A percentile compares a stretch with the other conserved stretches of the same genome.
These are phyloP conservation scores for Lactarius sanguifluus DNA, from an alignment of 768 basidiomycete genomes.

Conservation along the genomic window DNA sequence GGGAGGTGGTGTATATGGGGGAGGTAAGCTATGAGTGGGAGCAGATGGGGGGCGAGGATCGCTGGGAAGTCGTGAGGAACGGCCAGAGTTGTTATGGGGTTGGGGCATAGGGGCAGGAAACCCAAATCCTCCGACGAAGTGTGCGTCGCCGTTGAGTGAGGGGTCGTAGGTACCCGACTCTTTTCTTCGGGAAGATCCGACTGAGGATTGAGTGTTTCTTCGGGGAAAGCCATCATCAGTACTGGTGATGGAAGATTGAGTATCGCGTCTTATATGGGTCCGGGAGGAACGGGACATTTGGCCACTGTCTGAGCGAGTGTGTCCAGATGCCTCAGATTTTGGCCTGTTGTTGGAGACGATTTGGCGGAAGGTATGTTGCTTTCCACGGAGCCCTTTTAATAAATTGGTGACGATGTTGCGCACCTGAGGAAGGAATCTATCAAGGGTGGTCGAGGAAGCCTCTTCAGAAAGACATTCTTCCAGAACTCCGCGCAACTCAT, in stretches of 20 bases:
- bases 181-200: slow-evolving; percentile 30
- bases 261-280: slow-evolving; percentile 38
- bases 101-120: slow-evolving; percentile 26
- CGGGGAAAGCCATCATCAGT: slow-evolving; percentile 35
- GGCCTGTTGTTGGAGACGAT: slow-evolving; percentile 63
- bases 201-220: slow-evolving; percentile 12
- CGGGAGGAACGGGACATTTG: slow-evolving; percentile 53
- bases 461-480: slow-evolving; percentile 93
- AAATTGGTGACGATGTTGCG: slow-evolving; percentile 90
- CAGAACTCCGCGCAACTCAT: slow-evolving; percentile 83
- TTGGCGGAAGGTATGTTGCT: slow-evolving; percentile 85
- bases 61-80: slow-evolving; percentile 17
- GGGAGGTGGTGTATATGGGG: slow-evolving; percentile 20
- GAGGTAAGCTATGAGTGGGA: background rate
- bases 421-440: slow-evolving; percentile 86
- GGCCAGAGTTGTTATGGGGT: slow-evolving; percentile 8
- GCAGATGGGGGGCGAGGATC: slow-evolving; percentile 14
- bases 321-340: slow-evolving; percentile 44
- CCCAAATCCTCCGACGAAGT: slow-evolving; percentile 55
- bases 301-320: slow-evolving; percentile 50
- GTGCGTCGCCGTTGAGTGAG: slow-evolving; percentile 38
- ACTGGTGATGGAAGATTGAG: slow-evolving; percentile 37
- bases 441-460: slow-evolving; percentile 79
- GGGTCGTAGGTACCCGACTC: slow-evolving; percentile 27
- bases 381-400: slow-evolving; percentile 88